phyloP scores from a whole-genome alignment of 345 rosid genomes.

The Brassica nigra region DNA sequence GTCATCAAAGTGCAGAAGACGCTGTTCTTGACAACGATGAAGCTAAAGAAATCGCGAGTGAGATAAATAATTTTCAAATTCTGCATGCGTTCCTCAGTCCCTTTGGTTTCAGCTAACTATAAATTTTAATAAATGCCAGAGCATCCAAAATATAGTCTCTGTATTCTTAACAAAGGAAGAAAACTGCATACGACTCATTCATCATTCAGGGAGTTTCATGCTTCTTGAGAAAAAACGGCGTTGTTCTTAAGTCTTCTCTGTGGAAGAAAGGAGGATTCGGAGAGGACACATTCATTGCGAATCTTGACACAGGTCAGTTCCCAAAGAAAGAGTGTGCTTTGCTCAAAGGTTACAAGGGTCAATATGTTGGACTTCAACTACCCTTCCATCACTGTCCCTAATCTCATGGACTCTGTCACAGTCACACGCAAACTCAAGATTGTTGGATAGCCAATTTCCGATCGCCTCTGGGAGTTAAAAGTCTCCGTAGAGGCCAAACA shows the following conservation, averaged over 20 bases:
- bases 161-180: slow-evolving; percentile 53
- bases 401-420: slow-evolving; percentile 36
- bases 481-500: slow-evolving; percentile 50
- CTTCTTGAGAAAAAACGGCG: slow-evolving; percentile 47
- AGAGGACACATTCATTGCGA: slow-evolving; percentile 54
- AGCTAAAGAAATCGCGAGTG: slow-evolving; percentile 61
- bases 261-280: slow-evolving; percentile 57
- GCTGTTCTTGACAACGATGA: slow-evolving; percentile 53
- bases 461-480: slow-evolving; percentile 48
- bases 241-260: slow-evolving; percentile 41
- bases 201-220: slow-evolving; percentile 51
- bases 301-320: slow-evolving; percentile 56
- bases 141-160: slow-evolving; percentile 56
- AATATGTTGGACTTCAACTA: slow-evolving; percentile 59
- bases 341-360: no score
- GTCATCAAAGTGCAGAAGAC: slow-evolving; percentile 51
- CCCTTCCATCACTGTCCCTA: slow-evolving; percentile 64
- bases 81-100: background rate
- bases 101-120: background rate
- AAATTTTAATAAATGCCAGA: slow-evolving; percentile 39
- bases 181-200: slow-evolving; percentile 61
- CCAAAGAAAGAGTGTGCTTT: background rate
- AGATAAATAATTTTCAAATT: background rate
- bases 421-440: slow-evolving; percentile 58
- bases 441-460: slow-evolving; percentile 51